Base-by-base conservation (phyloP, 345 rosid species). In the Gossypium turneri region DNA sequence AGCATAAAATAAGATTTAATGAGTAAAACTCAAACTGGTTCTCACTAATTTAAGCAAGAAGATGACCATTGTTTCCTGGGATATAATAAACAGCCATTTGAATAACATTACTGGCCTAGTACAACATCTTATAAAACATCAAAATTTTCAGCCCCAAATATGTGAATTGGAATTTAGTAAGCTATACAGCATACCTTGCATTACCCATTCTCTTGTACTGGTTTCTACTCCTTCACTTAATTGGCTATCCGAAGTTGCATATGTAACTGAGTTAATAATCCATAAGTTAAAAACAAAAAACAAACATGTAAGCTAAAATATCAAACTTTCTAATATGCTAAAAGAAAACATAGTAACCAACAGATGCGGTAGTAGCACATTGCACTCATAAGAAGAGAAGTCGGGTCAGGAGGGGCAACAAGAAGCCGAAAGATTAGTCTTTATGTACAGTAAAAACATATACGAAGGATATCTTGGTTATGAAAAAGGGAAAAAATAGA, bases 201-300 rank as follows among this genome's bases (percentile, higher is more conserved):
- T 81, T 60, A 82, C 79, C 97, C 97, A 92, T 72, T 90, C 97
- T 75, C 75, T 82, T 13, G 89, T 75, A 48, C 88, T 90, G 12
- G 84, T 47, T 15, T 82, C 85, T n/a, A 56, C 75, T 10, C 79
- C 86, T 4, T 74, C 81, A 67, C 80, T 79, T 75, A 87, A 53
- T 73, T 82, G 88, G 76, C 85, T 86, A 50, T 89, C 97, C 1
- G 90, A 82, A 38, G 88, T 71, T 20, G 89, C 82, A 62, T 59
- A 81, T 63, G 83, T 15, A 57, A 83, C 94, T 88, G 84, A 78
- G 53, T 57, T 51, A 70, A 47, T 57, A 3, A 47, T 52, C 4
- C 61, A 59, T 70, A 53, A 1, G 64, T 6, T 7, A 10, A 43
- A 2, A 10, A 9, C 3, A 24, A 11, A 77, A 2, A 19, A 76